phyloP scores from a whole-genome alignment of 169 alveolate genomes.

The Plasmodium relictum region DNA sequence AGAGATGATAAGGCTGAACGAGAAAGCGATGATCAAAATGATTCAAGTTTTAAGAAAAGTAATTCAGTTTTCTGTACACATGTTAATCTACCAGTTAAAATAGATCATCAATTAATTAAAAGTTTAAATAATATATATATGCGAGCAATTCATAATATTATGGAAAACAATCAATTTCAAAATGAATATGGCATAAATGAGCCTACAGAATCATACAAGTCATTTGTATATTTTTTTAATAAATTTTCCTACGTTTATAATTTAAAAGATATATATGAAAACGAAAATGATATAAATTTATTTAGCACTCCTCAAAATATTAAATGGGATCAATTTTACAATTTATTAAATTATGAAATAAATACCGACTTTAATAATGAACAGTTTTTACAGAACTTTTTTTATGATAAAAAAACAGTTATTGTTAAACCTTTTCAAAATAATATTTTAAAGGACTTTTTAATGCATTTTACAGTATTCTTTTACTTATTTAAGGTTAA shows the following conservation, averaged over 20 bases:
- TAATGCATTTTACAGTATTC: slow-evolving; percentile 43
- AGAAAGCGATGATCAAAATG: neutral
- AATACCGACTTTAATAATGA: slow-evolving; percentile 45
- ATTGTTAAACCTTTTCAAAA: slow-evolving; percentile 20
- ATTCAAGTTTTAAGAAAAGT: neutral
- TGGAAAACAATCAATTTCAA: slow-evolving; percentile 9
- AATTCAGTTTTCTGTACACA: slow-evolving; percentile 38
- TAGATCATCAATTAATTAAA: slow-evolving; percentile 12
- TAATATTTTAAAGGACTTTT: slow-evolving; percentile 15
- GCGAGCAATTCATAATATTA: slow-evolving; percentile 43
- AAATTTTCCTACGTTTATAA: slow-evolving; percentile 55
- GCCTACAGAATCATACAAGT: slow-evolving; percentile 13
- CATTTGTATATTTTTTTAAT: slow-evolving; percentile 55
- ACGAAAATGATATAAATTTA: slow-evolving; percentile 1
- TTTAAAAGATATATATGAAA: slow-evolving; percentile 5
- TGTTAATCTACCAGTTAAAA: slow-evolving; percentile 39
- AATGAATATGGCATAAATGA: neutral
- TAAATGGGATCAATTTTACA: slow-evolving; percentile 58
- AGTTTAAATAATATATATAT: slow-evolving; percentile 53
- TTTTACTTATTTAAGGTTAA: slow-evolving; percentile 47
- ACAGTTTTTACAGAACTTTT: slow-evolving; percentile 29
- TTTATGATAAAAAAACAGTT: slow-evolving; percentile 26
- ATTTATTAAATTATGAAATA: slow-evolving; percentile 41
- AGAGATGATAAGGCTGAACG: neutral
- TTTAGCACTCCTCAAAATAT: slow-evolving; percentile 56